Percentiles rank a stretch among this genome's conserved stretches.
phyloP scores from a whole-genome alignment of 306 rosid species.

The Castanopsis chinensis region DNA sequence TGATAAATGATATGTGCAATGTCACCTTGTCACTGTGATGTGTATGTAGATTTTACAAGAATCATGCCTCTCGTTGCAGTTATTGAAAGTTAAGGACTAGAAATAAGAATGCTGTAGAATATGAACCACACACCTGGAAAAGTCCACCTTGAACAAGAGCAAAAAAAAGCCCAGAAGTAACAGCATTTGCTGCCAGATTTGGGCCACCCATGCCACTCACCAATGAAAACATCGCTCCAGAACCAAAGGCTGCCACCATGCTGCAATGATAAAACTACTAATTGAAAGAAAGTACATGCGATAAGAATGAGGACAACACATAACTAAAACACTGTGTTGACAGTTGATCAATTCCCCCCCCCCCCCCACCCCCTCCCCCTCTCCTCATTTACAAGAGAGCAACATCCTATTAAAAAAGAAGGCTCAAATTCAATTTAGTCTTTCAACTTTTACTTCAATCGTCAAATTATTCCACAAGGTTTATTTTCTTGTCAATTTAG shows the following conservation, averaged over 20 bases:
- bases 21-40: not conserved
- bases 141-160: conserved; percentile 97
- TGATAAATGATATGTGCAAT: not conserved
- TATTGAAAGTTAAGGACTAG: not conserved
- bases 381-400: not conserved
- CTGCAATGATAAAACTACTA: conserved; percentile 39
- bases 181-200: conserved; percentile 72
- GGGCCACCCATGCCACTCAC: conserved; percentile 97
- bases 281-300: conserved; percentile 17
- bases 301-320: conserved; percentile 2
- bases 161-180: conserved; percentile 89
- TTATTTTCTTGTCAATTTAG: no score
- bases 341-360: not conserved
- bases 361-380: no score
- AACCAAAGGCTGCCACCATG: conserved; percentile 98
- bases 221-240: conserved; percentile 85
- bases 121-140: conserved; percentile 58
- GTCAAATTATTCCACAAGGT: no score
- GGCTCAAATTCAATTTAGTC: no score
- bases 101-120: not conserved
- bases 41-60: not conserved
- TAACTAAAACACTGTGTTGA: not conserved
- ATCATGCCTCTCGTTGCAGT: not conserved
- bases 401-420: not conserved
- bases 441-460: no score